Conservation (phyloP, 345 rosid species). For the Angophora floribunda region DNA sequence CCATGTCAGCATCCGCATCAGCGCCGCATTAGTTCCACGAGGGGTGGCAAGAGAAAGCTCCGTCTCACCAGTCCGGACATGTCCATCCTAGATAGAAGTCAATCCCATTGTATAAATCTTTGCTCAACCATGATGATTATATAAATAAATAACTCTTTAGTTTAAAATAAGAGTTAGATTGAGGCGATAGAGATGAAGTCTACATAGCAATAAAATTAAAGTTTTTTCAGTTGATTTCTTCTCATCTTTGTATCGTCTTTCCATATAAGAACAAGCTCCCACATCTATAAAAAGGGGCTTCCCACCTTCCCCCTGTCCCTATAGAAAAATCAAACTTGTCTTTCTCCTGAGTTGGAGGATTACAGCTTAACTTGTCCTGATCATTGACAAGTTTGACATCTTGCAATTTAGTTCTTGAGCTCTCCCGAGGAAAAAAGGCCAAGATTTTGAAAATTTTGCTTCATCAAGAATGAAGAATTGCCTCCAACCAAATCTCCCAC, state of each 20-base stretch:
- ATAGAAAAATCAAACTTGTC: not conserved
- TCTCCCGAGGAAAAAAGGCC: not conserved
- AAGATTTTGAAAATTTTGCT: not conserved
- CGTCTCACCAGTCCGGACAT: not conserved
- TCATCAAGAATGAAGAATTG: not conserved
- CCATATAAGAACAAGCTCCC: not conserved
- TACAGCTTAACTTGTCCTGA: not conserved
- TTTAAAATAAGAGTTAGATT: not conserved
- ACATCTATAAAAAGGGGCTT: not conserved
- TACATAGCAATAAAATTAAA: not conserved
- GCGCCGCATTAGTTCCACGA: not conserved
- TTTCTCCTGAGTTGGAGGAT: not conserved
- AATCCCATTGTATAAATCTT: not conserved
- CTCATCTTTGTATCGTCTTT: not conserved
- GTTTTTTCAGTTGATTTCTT: not conserved
- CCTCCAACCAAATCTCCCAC: not conserved
- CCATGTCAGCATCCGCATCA: not conserved
- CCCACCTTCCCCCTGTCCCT: not conserved
- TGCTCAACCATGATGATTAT: not conserved
- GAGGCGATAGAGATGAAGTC: not conserved
- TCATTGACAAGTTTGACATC: not conserved
- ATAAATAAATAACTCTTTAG: not conserved
- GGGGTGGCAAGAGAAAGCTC: not conserved
- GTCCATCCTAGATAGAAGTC: not conserved
- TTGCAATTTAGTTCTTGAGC: not conserved